Percentiles rank a stretch among this genome's conserved stretches.
Conservation (phyloP, 179 eudicot species). For the Silene coronaria region DNA sequence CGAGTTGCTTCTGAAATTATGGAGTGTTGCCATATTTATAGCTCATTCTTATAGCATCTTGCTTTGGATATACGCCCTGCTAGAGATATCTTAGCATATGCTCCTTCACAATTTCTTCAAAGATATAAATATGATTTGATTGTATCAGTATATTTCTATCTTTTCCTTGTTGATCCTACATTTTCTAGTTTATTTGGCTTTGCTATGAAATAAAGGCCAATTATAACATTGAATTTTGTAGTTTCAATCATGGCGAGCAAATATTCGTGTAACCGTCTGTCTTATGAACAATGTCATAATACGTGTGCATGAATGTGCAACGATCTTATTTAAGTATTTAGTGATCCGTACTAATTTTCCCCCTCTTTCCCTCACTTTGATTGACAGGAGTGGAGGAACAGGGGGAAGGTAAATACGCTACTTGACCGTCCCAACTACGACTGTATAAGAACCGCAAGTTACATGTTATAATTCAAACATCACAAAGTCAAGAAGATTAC, state of each 20-base stretch:
- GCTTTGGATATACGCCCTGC: neutral
- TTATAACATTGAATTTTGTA: neutral
- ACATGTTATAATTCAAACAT: too few species aligned
- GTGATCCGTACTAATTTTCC: too few species aligned
- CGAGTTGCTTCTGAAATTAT: neutral
- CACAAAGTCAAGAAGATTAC: too few species aligned
- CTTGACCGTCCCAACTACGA: too few species aligned
- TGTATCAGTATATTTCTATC: neutral
- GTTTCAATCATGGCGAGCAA: neutral
- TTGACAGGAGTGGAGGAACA: too few species aligned
- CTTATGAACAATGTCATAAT: too few species aligned
- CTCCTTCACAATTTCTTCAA: neutral
- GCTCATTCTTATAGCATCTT: neutral
- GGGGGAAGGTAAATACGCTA: too few species aligned
- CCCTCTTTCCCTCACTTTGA: too few species aligned
- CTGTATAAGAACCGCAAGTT: too few species aligned
- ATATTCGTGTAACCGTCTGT: neutral
- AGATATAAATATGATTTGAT: neutral
- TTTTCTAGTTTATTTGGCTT: neutral
- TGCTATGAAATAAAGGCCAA: neutral
- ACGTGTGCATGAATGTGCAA: too few species aligned
- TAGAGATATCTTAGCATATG: conserved; percentile 10
- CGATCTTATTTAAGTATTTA: too few species aligned
- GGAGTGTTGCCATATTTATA: neutral
- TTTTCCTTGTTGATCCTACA: neutral